Percentiles rank a stretch among this genome's conserved stretches.
Conservation (phyloP, 164 flowering plant genomes). For the Berberis vulgaris region DNA sequence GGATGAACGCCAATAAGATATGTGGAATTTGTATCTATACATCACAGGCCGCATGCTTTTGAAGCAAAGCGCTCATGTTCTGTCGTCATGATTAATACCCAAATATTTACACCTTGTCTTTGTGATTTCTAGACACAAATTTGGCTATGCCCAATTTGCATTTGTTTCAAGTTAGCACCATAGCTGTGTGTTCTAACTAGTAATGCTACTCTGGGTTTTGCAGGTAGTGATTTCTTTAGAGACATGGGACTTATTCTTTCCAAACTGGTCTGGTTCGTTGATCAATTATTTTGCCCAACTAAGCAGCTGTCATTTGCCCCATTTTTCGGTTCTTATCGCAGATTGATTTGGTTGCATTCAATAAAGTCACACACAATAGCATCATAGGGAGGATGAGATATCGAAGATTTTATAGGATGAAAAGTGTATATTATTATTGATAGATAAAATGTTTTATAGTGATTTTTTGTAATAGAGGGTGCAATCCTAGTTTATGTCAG, state of each 20-base stretch:
- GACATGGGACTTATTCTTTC: constrained; percentile 4
- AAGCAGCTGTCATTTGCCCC: constrained; percentile 7
- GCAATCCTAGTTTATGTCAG: not conserved
- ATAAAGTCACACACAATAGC: not conserved
- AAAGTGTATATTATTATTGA: constrained; percentile 6
- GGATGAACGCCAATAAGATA: too few species aligned
- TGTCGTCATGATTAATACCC: too few species aligned
- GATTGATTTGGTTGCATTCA: constrained; percentile 6
- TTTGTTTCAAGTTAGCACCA: too few species aligned
- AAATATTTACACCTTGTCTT: too few species aligned
- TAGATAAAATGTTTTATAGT: not conserved
- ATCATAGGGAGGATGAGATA: not conserved
- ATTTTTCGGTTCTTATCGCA: not conserved
- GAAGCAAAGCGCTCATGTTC: too few species aligned
- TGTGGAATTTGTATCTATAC: too few species aligned
- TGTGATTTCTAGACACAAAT: too few species aligned
- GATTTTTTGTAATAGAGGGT: not conserved
- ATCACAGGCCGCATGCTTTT: too few species aligned
- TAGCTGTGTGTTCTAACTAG: too few species aligned
- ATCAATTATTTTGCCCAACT: constrained; percentile 1
- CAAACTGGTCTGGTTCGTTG: constrained; percentile 3
- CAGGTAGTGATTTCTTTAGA: not conserved
- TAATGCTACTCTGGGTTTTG: not conserved
- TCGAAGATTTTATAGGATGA: not conserved
- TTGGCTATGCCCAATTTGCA: too few species aligned